Conservation (phyloP, 1,284 basidiomycete genomes). For the Leccinum laetum region DNA sequence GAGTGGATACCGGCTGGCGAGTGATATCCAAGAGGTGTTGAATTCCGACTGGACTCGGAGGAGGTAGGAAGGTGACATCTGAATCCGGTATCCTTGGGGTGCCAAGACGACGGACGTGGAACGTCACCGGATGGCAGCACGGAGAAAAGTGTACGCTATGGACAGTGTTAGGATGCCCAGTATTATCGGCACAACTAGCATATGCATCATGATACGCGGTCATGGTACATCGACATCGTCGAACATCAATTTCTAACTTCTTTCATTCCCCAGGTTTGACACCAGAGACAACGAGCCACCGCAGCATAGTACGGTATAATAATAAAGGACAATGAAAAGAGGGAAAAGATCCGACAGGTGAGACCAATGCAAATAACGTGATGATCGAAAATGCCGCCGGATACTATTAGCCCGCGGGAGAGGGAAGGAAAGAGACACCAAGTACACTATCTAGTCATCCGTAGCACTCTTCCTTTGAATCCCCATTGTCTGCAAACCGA, state of each 20-base stretch:
- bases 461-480: constrained; percentile 64
- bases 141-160: constrained; percentile 37
- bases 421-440: background rate
- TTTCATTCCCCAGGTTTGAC: constrained; percentile 30
- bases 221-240: constrained; percentile 9
- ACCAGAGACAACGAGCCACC: constrained; percentile 32
- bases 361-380: constrained; percentile 35
- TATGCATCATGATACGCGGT: background rate
- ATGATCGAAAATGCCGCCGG: constrained; percentile 17
- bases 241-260: constrained; percentile 22
- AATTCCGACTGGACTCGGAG: constrained; percentile 53
- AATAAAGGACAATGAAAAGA: constrained; percentile 33
- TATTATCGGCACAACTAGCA: constrained; percentile 4
- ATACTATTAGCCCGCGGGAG: constrained; percentile 12
- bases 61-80: constrained; percentile 90
- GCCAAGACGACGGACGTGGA: no score
- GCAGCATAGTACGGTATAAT: constrained; percentile 34
- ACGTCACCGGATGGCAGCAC: constrained; percentile 30
- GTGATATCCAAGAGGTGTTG: constrained; percentile 64
- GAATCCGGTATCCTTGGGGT: no score
- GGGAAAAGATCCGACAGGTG: constrained; percentile 33
- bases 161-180: constrained; percentile 30
- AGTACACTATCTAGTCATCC: constrained; percentile 47
- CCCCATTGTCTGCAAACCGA: constrained; percentile 57
- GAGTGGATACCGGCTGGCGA: constrained; percentile 77